Percentiles rank a stretch among this genome's conserved stretches.
Conservation (phyloP, 2,329 filamentous ascomycete genomes). For the Claviceps pazoutovae region DNA sequence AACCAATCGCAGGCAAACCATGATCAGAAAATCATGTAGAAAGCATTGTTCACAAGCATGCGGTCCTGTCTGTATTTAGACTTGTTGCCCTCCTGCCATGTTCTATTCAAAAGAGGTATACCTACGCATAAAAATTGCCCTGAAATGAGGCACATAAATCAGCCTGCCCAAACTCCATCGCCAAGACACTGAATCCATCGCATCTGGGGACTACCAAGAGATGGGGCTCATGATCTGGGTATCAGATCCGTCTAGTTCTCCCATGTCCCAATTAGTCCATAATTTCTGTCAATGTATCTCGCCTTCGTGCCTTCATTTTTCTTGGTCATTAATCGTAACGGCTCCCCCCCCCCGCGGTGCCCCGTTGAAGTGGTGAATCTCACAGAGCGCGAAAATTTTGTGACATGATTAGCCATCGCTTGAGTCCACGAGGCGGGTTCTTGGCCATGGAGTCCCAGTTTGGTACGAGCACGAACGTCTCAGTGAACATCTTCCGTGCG, state of each 20-base stretch:
- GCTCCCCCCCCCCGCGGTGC: neutral
- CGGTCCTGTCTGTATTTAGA: too few relatives aligned
- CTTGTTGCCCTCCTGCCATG: neutral
- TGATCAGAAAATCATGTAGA: neutral
- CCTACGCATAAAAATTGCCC: neutral
- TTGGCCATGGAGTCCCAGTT: conserved; percentile 47
- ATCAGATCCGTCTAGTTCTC: neutral
- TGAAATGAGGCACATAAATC: neutral
- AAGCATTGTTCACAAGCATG: too few relatives aligned
- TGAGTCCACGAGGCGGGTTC: conserved; percentile 38
- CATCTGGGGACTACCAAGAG: neutral
- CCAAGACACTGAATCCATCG: neutral
- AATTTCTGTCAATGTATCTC: neutral
- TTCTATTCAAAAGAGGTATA: neutral
- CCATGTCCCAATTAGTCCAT: too few relatives aligned
- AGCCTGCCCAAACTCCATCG: neutral
- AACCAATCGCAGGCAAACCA: neutral
- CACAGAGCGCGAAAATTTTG: conserved; percentile 54
- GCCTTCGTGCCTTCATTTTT: neutral
- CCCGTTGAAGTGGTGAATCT: conserved; percentile 1
- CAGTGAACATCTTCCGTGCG: conserved; percentile 58
- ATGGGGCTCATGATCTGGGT: neutral
- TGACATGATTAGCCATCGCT: conserved; percentile 53
- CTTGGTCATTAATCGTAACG: conserved; percentile 3
- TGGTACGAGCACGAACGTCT: conserved; percentile 69